phyloP scores from a whole-genome alignment of 73 alveolate genomes.

The Paramecium primaurelia region DNA sequence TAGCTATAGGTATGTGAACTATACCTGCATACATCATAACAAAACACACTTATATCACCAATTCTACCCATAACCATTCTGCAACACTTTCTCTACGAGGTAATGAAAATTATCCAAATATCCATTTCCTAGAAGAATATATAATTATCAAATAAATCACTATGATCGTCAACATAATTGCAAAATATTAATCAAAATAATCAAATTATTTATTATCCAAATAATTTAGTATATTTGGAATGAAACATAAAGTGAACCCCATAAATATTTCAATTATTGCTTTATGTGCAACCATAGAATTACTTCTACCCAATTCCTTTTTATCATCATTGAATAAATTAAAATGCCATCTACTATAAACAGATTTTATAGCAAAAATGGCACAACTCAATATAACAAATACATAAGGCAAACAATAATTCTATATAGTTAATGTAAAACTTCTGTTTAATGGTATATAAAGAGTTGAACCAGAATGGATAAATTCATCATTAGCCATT shows the following conservation, averaged over 20 bases:
- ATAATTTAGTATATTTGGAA: neutral
- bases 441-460: neutral
- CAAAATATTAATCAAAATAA: neutral
- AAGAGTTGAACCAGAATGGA: neutral
- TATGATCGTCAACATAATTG: neutral
- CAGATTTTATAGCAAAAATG: neutral
- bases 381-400: neutral
- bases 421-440: neutral
- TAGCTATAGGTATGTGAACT: neutral
- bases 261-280: neutral
- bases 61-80: neutral
- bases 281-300: neutral
- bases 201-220: neutral
- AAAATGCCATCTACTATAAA: neutral
- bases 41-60: neutral
- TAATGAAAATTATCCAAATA: neutral
- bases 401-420: neutral
- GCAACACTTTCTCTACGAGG: neutral
- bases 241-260: neutral
- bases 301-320: neutral
- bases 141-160: neutral
- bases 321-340: neutral
- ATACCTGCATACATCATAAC: neutral
- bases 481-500: neutral
- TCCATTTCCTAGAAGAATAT: neutral